These are phyloP conservation scores for Xylariaceae sp. DNA, from an alignment of 2,329 filamentous ascomycete genomes.

Conservation along the genomic window DNA sequence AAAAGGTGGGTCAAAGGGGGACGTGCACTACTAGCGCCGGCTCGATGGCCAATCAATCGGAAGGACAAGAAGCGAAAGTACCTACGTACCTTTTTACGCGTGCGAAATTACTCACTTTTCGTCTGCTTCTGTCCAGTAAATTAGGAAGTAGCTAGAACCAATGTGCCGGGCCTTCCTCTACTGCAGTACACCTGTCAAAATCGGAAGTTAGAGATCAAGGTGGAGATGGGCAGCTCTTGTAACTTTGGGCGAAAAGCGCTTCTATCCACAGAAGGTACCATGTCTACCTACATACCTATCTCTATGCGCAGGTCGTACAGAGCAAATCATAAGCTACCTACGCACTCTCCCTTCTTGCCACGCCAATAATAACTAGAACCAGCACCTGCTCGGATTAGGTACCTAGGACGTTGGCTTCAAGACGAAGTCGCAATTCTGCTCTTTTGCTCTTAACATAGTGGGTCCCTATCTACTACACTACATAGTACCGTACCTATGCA, in stretches of 20 bases:
- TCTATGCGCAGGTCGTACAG: neutral
- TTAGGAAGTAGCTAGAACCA: neutral
- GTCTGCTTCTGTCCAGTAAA: neutral
- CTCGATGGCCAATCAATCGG: slow-evolving; percentile 25
- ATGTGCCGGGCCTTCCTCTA: neutral
- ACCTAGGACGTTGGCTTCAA: neutral
- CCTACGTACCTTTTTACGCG: slow-evolving; percentile 7
- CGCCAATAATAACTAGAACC: neutral
- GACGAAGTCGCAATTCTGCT: neutral
- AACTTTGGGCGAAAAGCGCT: neutral
- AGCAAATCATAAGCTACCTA: neutral
- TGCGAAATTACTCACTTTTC: neutral
- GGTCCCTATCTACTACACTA: no score
- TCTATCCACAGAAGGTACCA: neutral
- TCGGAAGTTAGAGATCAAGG: neutral
- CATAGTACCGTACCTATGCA: no score
- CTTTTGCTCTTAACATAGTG: neutral
- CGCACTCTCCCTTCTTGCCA: neutral
- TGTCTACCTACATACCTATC: neutral
- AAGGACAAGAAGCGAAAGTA: slow-evolving; percentile 1
- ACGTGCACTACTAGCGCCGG: neutral
- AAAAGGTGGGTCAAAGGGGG: slow-evolving; percentile 18
- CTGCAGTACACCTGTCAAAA: neutral
- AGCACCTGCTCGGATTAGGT: neutral
- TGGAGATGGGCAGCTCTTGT: neutral